Base-by-base conservation (phyloP, 768 basidiomycete species). In the Termitomyces sp. region DNA sequence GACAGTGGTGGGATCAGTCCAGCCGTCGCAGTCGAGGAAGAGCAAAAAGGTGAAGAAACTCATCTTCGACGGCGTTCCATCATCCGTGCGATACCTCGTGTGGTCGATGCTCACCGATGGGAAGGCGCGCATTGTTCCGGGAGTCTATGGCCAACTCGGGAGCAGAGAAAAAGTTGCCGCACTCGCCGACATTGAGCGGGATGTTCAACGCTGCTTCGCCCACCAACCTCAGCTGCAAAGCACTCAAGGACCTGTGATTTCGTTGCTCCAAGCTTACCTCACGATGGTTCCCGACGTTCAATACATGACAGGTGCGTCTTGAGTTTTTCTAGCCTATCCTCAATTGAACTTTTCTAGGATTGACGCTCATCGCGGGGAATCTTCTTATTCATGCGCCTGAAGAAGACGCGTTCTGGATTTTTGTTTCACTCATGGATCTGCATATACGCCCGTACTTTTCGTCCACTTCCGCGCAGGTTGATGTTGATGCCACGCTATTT, bases 361-460 rank as follows among this genome's bases (percentile, higher is more conserved):
- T 94, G 43, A 84, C 87, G 7, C 76, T 83, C 11, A 86, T 93
- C 56, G 83, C 86, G 25, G 89, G 89, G 2, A 86, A 91, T 63
- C 74, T 94, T 50, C 73, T 94, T 0, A 73, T 88, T 9, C 85
- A 89, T 51, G 84, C 90, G 0, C 92, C 92, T 0, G 92, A 94
- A 64, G 92, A 94, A 70, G 92, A 94, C 65, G 92, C 90, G 0
- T 94, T 94, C 71, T 94, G 92, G 92, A 93, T 90, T 20, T 93
- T 94, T 69, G 81, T 91, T 1, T 91, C 91, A 3, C 75, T 94
- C 64, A 94, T 94, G 92, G 91, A 94, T 65, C 82, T 83, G 1
- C 86, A 92, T 65, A 76, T 93, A n/a, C 87, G 92, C 1, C 78
- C 86, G 0, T 92, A 92, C 71, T 94, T 92, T 69, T 83, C 87